These are phyloP conservation scores for Viridothelium virens DNA, from an alignment of 495 filamentous ascomycete species.

Conservation along the genomic window DNA sequence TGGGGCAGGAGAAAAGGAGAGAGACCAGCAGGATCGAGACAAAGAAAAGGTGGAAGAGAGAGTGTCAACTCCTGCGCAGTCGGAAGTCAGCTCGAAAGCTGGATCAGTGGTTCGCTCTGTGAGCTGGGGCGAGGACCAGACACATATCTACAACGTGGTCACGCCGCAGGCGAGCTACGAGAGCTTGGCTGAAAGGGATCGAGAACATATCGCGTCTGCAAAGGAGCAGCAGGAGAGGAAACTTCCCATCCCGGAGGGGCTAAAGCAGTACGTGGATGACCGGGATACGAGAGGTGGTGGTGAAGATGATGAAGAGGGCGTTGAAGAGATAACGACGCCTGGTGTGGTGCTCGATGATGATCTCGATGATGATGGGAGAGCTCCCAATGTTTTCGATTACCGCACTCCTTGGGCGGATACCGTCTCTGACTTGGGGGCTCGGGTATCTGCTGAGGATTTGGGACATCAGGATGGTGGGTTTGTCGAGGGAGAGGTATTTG, in stretches of 20 bases:
- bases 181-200: conserved; percentile 16
- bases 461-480: conserved; percentile 22
- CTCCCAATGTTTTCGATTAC: conserved; percentile 16
- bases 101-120: conserved; percentile 21
- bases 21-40: no score
- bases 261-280: conserved; percentile 1
- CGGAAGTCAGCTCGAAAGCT: conserved; percentile 1
- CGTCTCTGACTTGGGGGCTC: conserved; percentile 23
- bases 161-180: conserved; percentile 34
- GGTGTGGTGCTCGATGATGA: conserved; percentile 20
- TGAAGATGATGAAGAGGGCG: conserved; percentile 15
- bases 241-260: neutral
- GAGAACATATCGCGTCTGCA: neutral
- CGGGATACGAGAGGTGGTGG: neutral
- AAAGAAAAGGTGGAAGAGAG: no score
- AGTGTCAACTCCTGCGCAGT: neutral
- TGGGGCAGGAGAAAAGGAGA: neutral
- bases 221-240: neutral
- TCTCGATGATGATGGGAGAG: conserved; percentile 18
- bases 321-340: conserved; percentile 18
- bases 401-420: conserved; percentile 26
- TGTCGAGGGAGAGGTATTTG: conserved; percentile 26
- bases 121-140: conserved; percentile 37
- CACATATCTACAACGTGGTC: conserved; percentile 31
- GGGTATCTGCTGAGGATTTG: neutral